phyloP scores from a whole-genome alignment of 805 yeast genomes.

The Wickerhamomyces canadensis region DNA sequence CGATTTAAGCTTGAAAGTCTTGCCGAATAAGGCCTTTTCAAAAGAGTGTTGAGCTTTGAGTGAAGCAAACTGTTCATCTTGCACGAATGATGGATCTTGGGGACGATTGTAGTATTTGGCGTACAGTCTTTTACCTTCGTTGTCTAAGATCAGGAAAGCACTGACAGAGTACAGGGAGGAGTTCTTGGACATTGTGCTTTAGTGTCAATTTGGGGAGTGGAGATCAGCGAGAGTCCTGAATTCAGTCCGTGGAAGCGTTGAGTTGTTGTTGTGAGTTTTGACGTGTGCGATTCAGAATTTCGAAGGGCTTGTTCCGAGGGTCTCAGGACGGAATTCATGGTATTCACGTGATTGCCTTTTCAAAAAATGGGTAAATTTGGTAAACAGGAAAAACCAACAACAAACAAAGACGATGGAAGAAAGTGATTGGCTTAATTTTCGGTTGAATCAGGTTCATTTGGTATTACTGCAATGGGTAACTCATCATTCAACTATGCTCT shows the following conservation, averaged over 20 bases:
- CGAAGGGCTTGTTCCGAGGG: no score
- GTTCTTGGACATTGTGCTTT: slow-evolving; percentile 36
- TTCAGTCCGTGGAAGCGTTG: no score
- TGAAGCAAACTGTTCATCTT: slow-evolving; percentile 25
- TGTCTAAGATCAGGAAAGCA: slow-evolving; percentile 77
- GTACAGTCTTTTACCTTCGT: slow-evolving; percentile 71
- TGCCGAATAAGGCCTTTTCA: slow-evolving; percentile 64
- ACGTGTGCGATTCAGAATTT: neutral
- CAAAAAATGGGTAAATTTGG: no score
- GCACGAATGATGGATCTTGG: slow-evolving; percentile 28
- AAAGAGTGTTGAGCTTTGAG: slow-evolving; percentile 67
- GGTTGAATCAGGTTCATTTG: no score
- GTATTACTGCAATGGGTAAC: slow-evolving; percentile 11
- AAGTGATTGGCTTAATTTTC: no score
- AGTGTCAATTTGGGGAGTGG: no score
- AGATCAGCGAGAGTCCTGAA: no score
- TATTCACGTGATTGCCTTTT: no score
- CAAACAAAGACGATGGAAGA: no score
- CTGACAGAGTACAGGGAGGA: slow-evolving; percentile 75
- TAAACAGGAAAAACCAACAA: no score
- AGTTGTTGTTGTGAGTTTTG: neutral
- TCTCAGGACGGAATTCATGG: no score
- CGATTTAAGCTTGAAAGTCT: slow-evolving; percentile 74
- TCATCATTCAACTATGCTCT: slow-evolving; percentile 42
- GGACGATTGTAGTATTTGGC: slow-evolving; percentile 82